These are phyloP conservation scores for Aquilaria sinensis DNA, from an alignment of 345 rosid genomes.

Conservation along the genomic window DNA sequence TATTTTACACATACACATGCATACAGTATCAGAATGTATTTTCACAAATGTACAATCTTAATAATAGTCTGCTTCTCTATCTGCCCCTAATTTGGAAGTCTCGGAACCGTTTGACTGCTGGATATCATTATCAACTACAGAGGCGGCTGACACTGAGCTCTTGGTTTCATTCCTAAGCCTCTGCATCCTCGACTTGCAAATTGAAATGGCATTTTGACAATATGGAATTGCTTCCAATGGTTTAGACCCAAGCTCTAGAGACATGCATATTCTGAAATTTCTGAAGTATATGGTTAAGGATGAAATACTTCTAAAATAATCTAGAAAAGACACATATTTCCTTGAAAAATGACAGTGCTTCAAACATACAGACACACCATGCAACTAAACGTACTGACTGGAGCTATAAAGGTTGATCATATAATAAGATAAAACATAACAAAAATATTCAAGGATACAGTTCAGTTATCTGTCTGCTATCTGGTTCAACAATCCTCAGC, in stretches of 20 bases:
- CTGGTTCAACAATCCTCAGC: slow-evolving; percentile 79
- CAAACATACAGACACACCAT: background rate
- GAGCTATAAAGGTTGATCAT: background rate
- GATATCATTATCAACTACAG: slow-evolving; percentile 45
- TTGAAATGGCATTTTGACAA: slow-evolving; percentile 69
- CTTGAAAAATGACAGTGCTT: too few species aligned
- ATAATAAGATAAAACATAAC: background rate
- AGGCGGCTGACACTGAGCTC: slow-evolving; percentile 37
- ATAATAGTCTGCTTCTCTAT: slow-evolving; percentile 80
- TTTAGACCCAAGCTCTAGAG: slow-evolving; percentile 77
- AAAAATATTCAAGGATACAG: slow-evolving; percentile 63
- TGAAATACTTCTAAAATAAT: background rate
- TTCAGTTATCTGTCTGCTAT: slow-evolving; percentile 78
- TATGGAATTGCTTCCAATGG: slow-evolving; percentile 74
- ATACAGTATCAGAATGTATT: too few species aligned
- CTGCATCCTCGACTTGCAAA: slow-evolving; percentile 65
- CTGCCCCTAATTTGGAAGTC: slow-evolving; percentile 35
- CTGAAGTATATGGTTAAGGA: slow-evolving; percentile 52
- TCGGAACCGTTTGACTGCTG: slow-evolving; percentile 47
- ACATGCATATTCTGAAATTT: slow-evolving; percentile 81
- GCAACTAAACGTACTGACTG: background rate
- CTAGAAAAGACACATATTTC: too few species aligned
- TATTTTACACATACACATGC: too few species aligned
- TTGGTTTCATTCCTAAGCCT: slow-evolving; percentile 54
- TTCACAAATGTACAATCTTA: too few species aligned